Evolutionary conservation across 2,329 filamentous ascomycete species (phyloP).

Genomic region (Apiospora hydei): DNA sequence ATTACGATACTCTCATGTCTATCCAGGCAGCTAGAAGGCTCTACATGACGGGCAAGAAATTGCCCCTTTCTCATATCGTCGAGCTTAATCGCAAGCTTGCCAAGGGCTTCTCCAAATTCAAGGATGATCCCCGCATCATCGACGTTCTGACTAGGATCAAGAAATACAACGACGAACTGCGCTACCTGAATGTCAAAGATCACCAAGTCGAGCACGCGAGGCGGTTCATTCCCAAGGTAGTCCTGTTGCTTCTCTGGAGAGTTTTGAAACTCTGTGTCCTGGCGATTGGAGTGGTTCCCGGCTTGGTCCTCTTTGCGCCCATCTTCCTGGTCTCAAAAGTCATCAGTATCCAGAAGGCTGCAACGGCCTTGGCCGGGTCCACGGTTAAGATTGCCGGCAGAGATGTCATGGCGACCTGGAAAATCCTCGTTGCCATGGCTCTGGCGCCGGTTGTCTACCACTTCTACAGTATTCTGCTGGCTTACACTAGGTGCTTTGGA

Average conservation of each 20-base stretch:
- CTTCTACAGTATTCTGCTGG: constrained; percentile 77
- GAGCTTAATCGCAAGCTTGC: constrained; percentile 92
- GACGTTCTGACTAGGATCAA: constrained; percentile 77
- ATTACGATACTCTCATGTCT: constrained; percentile 96
- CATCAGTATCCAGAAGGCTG: constrained; percentile 83
- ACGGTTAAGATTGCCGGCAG: constrained; percentile 88
- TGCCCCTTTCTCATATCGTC: constrained; percentile 89
- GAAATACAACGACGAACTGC: constrained; percentile 86
- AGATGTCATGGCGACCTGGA: constrained; percentile 95
- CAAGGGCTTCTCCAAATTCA: constrained; percentile 90
- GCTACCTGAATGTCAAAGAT: constrained; percentile 86
- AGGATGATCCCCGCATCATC: constrained; percentile 85
- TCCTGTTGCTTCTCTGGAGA: constrained; percentile 81
- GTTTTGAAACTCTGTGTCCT: constrained; percentile 79
- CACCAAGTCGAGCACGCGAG: constrained; percentile 94
- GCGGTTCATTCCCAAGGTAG: constrained; percentile 78
- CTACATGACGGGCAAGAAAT: constrained; percentile 93
- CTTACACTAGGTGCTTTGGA: constrained; percentile 83
- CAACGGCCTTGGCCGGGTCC: constrained; percentile 82
- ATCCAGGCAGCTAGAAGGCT: constrained; percentile 93
- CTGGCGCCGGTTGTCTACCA: constrained; percentile 84
- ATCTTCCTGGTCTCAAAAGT: constrained; percentile 86
- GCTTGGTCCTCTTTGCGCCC: constrained; percentile 85
- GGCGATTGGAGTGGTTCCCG: constrained; percentile 82
- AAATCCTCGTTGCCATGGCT: constrained; percentile 85